Conservation (phyloP, 177 flowering plant genomes). For the Telopea speciosissima region DNA sequence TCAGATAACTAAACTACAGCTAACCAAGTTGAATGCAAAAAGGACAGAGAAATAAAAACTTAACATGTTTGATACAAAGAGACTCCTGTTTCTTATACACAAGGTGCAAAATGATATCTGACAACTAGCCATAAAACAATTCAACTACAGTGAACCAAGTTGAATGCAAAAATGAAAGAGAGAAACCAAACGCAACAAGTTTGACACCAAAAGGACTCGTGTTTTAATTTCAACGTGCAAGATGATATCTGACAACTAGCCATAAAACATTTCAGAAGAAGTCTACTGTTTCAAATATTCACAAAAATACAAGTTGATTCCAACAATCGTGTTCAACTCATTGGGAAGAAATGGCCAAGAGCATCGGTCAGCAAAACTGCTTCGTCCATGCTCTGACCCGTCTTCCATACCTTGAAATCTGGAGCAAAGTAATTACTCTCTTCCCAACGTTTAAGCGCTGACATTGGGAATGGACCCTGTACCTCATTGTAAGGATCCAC, state of each 20-base stretch:
- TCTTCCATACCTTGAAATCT: constrained; percentile 35
- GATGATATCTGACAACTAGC: not conserved
- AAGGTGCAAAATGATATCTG: not conserved
- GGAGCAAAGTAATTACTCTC: constrained; percentile 2
- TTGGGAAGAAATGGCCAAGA: not conserved
- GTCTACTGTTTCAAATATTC: no score
- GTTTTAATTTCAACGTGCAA: not conserved
- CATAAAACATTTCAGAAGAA: not conserved
- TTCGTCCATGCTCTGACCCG: constrained; percentile 21
- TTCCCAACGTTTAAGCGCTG: constrained; percentile 21
- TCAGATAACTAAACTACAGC: no score
- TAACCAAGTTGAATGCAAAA: no score
- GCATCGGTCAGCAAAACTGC: constrained; percentile 29
- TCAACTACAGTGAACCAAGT: not conserved
- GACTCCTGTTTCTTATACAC: not conserved
- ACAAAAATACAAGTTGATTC: not conserved
- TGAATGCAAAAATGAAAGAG: no score
- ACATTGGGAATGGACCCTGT: constrained; percentile 28
- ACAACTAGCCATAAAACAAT: not conserved
- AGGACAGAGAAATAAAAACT: no score
- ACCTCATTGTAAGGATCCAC: constrained; percentile 18
- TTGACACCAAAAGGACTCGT: not conserved
- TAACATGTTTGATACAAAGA: no score
- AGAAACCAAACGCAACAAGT: no score
- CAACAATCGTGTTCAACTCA: not conserved